A percentile compares a stretch with the other conserved stretches of the same genome.
Conservation (phyloP, 805 yeast species). For the Ogataea siamensis region DNA sequence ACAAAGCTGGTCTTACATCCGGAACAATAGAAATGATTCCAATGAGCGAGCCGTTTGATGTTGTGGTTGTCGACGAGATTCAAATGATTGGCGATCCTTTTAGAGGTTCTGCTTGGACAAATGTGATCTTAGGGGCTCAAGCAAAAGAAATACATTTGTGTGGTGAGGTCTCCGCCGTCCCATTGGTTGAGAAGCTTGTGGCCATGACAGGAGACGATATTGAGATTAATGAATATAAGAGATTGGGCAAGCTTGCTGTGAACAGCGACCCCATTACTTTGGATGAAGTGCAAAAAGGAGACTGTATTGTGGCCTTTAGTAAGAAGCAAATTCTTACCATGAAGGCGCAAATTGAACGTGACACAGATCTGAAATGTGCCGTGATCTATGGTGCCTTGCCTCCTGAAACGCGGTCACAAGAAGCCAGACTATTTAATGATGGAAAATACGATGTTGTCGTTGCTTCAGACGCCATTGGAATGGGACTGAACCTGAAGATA, state of each 20-base stretch:
- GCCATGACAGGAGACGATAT: slow-evolving; percentile 77
- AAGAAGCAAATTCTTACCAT: slow-evolving; percentile 66
- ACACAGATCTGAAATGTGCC: slow-evolving; percentile 68
- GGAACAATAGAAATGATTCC: slow-evolving; percentile 96
- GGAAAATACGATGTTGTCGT: slow-evolving; percentile 80
- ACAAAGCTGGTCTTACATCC: slow-evolving; percentile 69
- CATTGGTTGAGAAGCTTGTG: slow-evolving; percentile 57
- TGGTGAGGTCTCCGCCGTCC: slow-evolving; percentile 88
- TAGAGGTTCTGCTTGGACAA: slow-evolving; percentile 95
- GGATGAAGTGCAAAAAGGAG: slow-evolving; percentile 59
- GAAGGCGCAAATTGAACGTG: slow-evolving; percentile 66
- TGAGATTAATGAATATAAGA: slow-evolving; percentile 63
- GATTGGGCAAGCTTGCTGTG: slow-evolving; percentile 70
- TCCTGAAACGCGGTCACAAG: slow-evolving; percentile 86
- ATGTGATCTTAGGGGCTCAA: slow-evolving; percentile 79
- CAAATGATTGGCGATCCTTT: slow-evolving; percentile 83
- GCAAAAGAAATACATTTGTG: slow-evolving; percentile 89
- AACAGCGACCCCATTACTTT: slow-evolving; percentile 41
- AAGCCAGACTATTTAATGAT: slow-evolving; percentile 75
- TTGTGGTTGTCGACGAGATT: slow-evolving; percentile 91
- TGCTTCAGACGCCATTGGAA: slow-evolving; percentile 96
- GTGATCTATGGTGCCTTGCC: slow-evolving; percentile 95
- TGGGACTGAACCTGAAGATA: slow-evolving; percentile 90
- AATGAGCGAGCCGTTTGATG: slow-evolving; percentile 64
- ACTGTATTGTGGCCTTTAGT: slow-evolving; percentile 86